A percentile compares a stretch with the other conserved stretches of the same genome.
phyloP scores from a whole-genome alignment of 768 basidiomycete genomes.

The Filobasidium floriforme region DNA sequence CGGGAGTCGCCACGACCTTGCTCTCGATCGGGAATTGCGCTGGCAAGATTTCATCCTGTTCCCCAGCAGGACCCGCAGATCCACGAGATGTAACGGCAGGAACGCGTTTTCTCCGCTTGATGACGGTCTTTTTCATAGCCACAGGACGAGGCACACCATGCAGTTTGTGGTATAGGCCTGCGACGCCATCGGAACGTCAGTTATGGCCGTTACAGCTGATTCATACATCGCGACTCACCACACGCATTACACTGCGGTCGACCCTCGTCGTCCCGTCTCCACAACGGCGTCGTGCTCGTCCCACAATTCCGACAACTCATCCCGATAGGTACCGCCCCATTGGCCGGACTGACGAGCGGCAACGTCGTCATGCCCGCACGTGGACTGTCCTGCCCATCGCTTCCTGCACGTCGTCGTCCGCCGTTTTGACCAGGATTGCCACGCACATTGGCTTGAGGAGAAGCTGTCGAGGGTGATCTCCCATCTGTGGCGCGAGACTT shows the following conservation, averaged over 20 bases:
- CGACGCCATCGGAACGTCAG: constrained; percentile 23
- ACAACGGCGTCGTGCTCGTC: constrained; percentile 48
- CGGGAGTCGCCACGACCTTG: background rate
- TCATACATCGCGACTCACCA: constrained; percentile 39
- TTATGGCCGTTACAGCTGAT: background rate
- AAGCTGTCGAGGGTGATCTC: constrained; percentile 2
- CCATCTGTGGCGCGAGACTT: background rate
- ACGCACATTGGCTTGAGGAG: background rate
- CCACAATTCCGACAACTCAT: constrained; percentile 46
- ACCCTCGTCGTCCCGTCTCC: constrained; percentile 50
- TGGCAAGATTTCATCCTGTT: background rate
- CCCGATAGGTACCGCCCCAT: constrained; percentile 37
- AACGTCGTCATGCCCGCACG: constrained; percentile 34
- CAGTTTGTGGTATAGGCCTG: constrained; percentile 95
- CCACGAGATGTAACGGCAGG: constrained; percentile 56
- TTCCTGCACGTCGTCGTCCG: background rate
- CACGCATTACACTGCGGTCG: constrained; percentile 50
- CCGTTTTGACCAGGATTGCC: background rate
- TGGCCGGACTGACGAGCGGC: constrained; percentile 27
- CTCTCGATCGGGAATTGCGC: background rate
- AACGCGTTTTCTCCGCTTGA: constrained; percentile 95
- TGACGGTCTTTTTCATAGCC: constrained; percentile 98
- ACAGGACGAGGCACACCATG: constrained; percentile 95
- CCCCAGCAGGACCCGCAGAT: background rate
- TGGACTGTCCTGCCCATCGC: constrained; percentile 18